Base-by-base conservation (phyloP, 2,329 filamentous ascomycete species). In the Neopestalotiopsis clavispora region DNA sequence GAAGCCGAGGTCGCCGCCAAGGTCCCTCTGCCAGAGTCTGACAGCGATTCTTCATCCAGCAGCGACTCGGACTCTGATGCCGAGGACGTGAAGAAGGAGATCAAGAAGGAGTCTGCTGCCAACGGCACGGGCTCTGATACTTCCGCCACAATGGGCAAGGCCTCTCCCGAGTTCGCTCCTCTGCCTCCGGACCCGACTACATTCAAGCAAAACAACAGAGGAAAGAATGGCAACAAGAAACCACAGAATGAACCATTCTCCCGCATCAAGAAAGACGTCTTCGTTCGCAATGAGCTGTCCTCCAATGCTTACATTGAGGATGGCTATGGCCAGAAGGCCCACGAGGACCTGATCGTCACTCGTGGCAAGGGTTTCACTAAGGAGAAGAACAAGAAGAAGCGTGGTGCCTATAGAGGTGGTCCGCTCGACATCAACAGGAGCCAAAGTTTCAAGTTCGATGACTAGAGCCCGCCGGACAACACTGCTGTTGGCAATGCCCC, bases 341-440 rank as follows among this genome's bases (percentile, higher is more conserved):
- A 95, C 78, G 89, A 94, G 74, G 95, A 98, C 78, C 84, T 99
- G 71, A 93, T 94, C 63, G 89, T 97, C 52, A 98, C 95, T 40
- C 94, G 92, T 79, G 96, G 96, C 76, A 98, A 98, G 84, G 94
- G 94, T 4, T 99, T 99, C 83, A 98, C 95, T 70, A 99, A 99
- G 86, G 96, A 98, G 85, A 99, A 99, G 90, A 99, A 99, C 84
- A 99, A 99, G 87, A 96, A 94, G 88, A 95, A 94, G 87, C 87
- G 90, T 75, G 96, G 96, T 65, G 94, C 92, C 73, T 99, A 97
- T 86, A 90, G 92, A 62, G 96, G 96, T 59, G 96, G 96, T 6
- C 82, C 87, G 66, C 97, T 99, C 76, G 95, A 99, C 78, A 92
- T 95, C 66, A 83, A 87, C 14, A 90, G 91, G 23, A 92, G 92